Base-by-base conservation (phyloP, 768 basidiomycete species). In the Peribolospora baueri region DNA sequence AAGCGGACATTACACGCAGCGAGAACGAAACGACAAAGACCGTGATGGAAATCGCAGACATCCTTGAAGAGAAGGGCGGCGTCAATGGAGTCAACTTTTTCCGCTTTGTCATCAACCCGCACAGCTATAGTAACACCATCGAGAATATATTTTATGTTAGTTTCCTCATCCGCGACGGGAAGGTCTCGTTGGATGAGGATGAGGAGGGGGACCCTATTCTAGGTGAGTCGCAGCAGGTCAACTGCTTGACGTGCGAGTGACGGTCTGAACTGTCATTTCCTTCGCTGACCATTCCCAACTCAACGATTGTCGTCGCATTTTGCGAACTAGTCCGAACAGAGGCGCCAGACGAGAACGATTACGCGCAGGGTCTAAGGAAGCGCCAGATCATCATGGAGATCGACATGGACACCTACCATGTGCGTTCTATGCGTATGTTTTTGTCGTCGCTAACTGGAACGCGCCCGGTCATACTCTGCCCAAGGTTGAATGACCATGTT, bases 91-190 rank as follows among this genome's bases (percentile, higher is more conserved):
- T 83, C 52, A 93, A 93, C 61, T 67, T 93, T 39, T 95, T 95
- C 70, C 69, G 73, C 57, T 82, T 95, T 63, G 73, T 95, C 53
- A 72, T 93, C 59, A 91, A 98, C 64, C 93, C 93, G 9, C 68
- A 80, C 39, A 79, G 82, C 62, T 98, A 85, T 64, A 82, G 80
- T 0, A 91, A 98, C 65, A 85, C 84, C 0, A 86, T 97, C 10
- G 93, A 98, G 69, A 98, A 98, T 65, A 71, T 91, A 36, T 97
- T 98, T 66, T 88, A 93, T 63, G 73, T 91, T 2, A 86, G 85
- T 0, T 97, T 98, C 69, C 73, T 93, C 58, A 82, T 93, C 49
- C 75, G 82, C 40, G 84, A 90, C 59, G 86, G 82, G 3, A 75
- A 77, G 55, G 61, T 69, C 14, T 81, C 86, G 59, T 73, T 75